Evolutionary conservation across 2,329 filamentous ascomycete species (phyloP), one percentile per base, ranked within the genome.

Genomic region (Davidsoniella eucalypti): DNA sequence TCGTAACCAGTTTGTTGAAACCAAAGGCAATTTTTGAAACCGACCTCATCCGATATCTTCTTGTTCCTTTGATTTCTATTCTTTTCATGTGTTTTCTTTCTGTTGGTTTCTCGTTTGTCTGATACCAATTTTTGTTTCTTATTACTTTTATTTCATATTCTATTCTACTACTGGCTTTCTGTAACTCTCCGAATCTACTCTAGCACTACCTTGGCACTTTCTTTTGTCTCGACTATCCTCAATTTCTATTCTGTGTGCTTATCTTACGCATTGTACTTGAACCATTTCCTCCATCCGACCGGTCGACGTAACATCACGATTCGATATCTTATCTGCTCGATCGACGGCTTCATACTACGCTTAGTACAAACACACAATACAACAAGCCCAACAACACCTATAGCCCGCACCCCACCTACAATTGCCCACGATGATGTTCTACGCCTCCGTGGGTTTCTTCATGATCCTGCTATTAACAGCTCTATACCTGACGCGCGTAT

Each of bases 401-500:
- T 38, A 47, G 17, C 25, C 38, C 23, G 8, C 37, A n/a, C 29
- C 8, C 23, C 26, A 17, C 21, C 5, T 23, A 1, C 5, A 23
- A 16, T 16, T 39, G 18, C 18, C 26, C 59, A 63, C 66, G 58
- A 94, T 93, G 86, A 92, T 88, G 69, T 63, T 93, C 56, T 76
- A 94, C 67, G 94, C 87, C 69, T 79, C 76, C 58, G 64, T 88
- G 56, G 78, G 77, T 60, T 75, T 94, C 63, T 64, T 82, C 58
- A 72, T 84, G 61, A 71, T 94, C 59, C 61, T 88, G 58, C 60
- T 75, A 56, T 82, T 80, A 53, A 92, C 86, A 51, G 76, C 71
- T 52, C 79, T 92, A 59, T 94, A 87, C 72, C 68, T 92, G 57
- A 90, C 84, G 52, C 86, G 90, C 57, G 65, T 72, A 51, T 72